Base-by-base conservation (phyloP, 2,329 filamentous ascomycete genomes). In the Colletotrichum sp. region DNA sequence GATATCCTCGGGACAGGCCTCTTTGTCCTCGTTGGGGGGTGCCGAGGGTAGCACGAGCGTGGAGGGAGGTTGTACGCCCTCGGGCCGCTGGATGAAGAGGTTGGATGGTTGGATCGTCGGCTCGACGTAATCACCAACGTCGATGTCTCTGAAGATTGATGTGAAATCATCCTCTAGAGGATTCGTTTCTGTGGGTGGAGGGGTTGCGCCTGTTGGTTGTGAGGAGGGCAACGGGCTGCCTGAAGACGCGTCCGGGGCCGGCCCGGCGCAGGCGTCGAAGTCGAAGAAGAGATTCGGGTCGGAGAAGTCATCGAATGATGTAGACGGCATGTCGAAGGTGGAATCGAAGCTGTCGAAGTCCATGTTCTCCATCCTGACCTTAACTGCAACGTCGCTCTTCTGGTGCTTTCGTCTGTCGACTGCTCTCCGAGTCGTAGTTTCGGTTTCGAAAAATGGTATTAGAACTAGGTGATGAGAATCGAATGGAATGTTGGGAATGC, bases 251-350 rank as follows among this genome's bases (percentile, higher is more conserved):
- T 52, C 39, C 10, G 64, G 64, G 43, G 12, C 73, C 64, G 27
- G 70, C 70, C 64, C 64, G n/a, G 48, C 25, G 70, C 39, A 73
- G 56, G 56, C 56, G 56, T 75, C 70, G 8, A 71, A 62, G 56
- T 73, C 64, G 64, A 73, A 75, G 36, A 68, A 55, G 4, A 36
- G 43, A 16, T 55, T 16, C 4, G 43, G 55, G 2, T 72, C 69
- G 3, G 39, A 7, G 16, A 58, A 34, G 8, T 43, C n/a, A 22
- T 75, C 64, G n/a, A 68, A 75, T 15, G 43, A 55, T 3, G 43
- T 18, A 10, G 16, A 13, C 12, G 39, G 55, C 28, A 66, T 30
- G 61, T 66, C 61, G 18, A 39, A 39, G 12, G 16, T 48, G 25
- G 43, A 43, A 52, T 18, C 43, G 43, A 22, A 48, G n/a, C 18